phyloP scores from a whole-genome alignment of 2,329 filamentous ascomycete genomes.

The Epichloe baconii region DNA sequence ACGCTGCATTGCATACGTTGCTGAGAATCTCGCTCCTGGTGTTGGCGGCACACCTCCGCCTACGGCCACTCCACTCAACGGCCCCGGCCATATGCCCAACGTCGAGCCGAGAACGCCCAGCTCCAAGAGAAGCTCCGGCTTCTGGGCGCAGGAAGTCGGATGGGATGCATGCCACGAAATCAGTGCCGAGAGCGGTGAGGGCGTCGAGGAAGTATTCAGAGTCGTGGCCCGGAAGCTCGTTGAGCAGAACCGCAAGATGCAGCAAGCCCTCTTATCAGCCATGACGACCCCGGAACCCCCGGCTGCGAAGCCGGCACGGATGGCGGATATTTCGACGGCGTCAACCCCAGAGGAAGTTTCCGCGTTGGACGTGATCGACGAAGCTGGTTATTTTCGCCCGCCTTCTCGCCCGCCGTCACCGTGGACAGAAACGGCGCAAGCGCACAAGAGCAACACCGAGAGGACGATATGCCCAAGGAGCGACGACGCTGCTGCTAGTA shows the following conservation, averaged over 20 bases:
- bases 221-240: conserved; percentile 50
- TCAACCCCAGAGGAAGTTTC: conserved; percentile 36
- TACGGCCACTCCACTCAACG: conserved; percentile 35
- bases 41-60: conserved; percentile 53
- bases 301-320: conserved; percentile 32
- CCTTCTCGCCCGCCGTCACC: conserved; percentile 38
- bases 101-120: conserved; percentile 46
- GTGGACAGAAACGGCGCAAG: conserved; percentile 29
- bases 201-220: conserved; percentile 91
- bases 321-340: conserved; percentile 38
- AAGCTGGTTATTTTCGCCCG: conserved; percentile 46
- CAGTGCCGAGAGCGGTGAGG: conserved; percentile 83
- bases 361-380: conserved; percentile 43
- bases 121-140: conserved; percentile 57
- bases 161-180: conserved; percentile 99
- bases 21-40: conserved; percentile 73
- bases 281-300: conserved; percentile 39
- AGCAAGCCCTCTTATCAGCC: conserved; percentile 43
- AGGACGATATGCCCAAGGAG: conserved; percentile 12
- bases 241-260: conserved; percentile 50
- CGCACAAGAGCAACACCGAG: conserved; percentile 12
- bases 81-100: conserved; percentile 11
- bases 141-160: conserved; percentile 85
- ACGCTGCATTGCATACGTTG: conserved; percentile 88
- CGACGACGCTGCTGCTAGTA: conserved; percentile 19